These are phyloP conservation scores for Podila verticillata DNA, from an alignment of 192 early-diverging fungal genomes.

Conservation along the genomic window DNA sequence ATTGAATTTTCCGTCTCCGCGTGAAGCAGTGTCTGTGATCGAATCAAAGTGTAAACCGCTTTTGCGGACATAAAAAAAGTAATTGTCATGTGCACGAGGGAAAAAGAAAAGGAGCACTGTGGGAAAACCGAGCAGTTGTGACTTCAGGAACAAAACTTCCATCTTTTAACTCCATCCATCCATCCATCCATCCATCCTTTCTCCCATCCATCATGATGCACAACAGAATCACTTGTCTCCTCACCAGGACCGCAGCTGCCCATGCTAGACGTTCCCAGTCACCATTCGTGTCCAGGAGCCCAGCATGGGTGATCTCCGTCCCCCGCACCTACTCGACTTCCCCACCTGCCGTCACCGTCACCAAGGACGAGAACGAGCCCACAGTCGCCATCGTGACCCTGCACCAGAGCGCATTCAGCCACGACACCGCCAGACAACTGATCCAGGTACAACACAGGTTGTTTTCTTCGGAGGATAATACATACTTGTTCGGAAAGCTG, in stretches of 20 bases:
- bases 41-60: no score
- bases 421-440: slow-evolving; percentile 29
- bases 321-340: not conserved
- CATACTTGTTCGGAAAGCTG: not conserved
- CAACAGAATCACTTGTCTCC: slow-evolving; percentile 4
- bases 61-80: no score
- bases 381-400: slow-evolving; percentile 38
- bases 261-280: not conserved
- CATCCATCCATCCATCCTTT: no score
- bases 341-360: slow-evolving; percentile 15
- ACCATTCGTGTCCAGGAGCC: not conserved
- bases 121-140: no score
- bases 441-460: slow-evolving; percentile 15
- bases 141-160: no score
- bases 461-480: not conserved
- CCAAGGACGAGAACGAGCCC: slow-evolving; percentile 24
- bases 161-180: no score
- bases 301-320: slow-evolving; percentile 10
- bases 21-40: no score
- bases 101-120: no score
- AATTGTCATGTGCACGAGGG: no score
- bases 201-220: slow-evolving; percentile 11
- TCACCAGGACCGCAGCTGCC: slow-evolving; percentile 11
- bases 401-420: slow-evolving; percentile 40
- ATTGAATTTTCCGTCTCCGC: no score